phyloP scores from a whole-genome alignment of 768 basidiomycete genomes.

The Holtermannia corniformis region DNA sequence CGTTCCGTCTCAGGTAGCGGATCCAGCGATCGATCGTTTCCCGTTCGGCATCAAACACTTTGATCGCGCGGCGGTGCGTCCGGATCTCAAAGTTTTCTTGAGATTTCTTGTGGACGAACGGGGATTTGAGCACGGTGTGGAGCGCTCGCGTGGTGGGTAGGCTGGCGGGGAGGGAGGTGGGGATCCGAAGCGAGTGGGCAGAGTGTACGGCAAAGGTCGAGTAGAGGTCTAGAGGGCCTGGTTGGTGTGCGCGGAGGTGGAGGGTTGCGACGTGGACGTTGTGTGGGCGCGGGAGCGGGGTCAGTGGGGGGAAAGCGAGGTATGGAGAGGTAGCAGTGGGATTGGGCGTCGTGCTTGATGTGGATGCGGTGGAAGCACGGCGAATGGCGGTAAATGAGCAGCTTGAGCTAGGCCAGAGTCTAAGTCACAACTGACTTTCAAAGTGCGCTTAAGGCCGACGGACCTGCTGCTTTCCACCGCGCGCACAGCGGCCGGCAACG shows the following conservation, averaged over 20 bases:
- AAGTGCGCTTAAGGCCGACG: too few relatives aligned
- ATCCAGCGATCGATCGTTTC: conserved; percentile 73
- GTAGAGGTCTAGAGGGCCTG: conserved; percentile 60
- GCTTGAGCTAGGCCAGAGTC: too few relatives aligned
- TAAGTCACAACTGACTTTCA: too few relatives aligned
- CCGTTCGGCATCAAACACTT: conserved; percentile 78
- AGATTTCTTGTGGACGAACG: conserved; percentile 84
- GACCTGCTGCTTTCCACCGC: too few relatives aligned
- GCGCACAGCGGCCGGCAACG: too few relatives aligned
- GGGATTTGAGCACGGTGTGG: conserved; percentile 75
- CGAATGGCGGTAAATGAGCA: too few relatives aligned
- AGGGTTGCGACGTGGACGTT: conserved; percentile 67
- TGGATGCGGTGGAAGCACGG: too few relatives aligned
- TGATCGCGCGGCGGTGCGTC: conserved; percentile 74
- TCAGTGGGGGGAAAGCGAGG: conserved; percentile 8
- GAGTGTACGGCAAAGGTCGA: conserved; percentile 75
- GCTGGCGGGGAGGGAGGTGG: conserved; percentile 54
- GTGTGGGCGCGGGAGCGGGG: conserved; percentile 10
- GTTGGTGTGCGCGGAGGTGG: conserved; percentile 69
- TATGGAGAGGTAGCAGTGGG: background rate
- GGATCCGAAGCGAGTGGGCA: conserved; percentile 74
- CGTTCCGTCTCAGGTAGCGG: conserved; percentile 63
- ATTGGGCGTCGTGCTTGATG: background rate
- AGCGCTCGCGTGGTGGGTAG: conserved; percentile 68
- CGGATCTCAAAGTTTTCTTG: conserved; percentile 91